Evolutionary conservation across 1,284 basidiomycete species (phyloP), one percentile per base, ranked within the genome.

Genomic region (Tylopilus orsonianus): DNA sequence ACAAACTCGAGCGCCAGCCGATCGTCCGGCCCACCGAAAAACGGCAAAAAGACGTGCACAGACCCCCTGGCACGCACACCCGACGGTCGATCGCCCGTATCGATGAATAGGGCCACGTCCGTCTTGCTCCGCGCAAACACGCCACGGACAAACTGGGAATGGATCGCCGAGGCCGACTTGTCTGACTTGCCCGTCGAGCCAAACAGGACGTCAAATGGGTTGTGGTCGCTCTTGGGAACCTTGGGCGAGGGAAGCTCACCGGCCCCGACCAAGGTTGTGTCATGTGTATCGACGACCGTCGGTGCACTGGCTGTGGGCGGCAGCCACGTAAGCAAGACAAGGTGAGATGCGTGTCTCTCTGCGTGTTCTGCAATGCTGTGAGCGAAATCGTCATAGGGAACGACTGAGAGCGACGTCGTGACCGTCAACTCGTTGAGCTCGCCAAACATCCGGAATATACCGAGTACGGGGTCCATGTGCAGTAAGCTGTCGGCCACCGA

Each of bases 21-120:
- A 63, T 97, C 96, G 66, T 99, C 96, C 0, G 92, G 86, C 0
- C 96, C 96, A 18, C 95, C 96, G 66, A 96, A 91, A 79, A 98
- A 98, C 0, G 91, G 90, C 19, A 96, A 67, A 69, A 96, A 87
- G 27, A 98, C 62, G 61, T 95, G 93, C 56, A 81, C 19, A 49
- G 52, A 52, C 53, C 68, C 46, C 54, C 63, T 56, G 49, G 41
- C 5, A 12, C 46, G 54, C 3, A 33, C 62, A 20, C 57, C 55
- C 1, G 56, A 49, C 29, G 26, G 7, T 14, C 65, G 65, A n/a
- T 70, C 71, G 7, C 75, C 79, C 19, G 80, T 77, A 60, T 95
- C 92, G 41, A 96, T 78, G 60, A 86, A 90, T 10, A 98, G 67
- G 1, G 87, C 94, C 8, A 96, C 83, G 54, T 93, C 89, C 1